A percentile compares a stretch with the other conserved stretches of the same genome.
phyloP scores from a whole-genome alignment of 306 rosid genomes.

The Acmispon strigosus region DNA sequence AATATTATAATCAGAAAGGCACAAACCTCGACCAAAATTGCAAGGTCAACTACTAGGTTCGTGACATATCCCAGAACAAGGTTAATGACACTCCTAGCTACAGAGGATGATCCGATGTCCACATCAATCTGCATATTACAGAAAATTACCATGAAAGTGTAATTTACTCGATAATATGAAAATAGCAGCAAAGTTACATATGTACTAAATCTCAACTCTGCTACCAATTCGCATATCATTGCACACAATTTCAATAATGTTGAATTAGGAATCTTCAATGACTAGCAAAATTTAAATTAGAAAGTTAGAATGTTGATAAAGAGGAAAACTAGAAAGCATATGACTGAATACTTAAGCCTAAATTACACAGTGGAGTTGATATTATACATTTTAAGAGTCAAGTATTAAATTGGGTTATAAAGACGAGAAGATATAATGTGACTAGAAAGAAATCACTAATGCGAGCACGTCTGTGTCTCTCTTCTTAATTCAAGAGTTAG shows the following conservation, averaged over 20 bases:
- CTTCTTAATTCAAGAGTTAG: background rate
- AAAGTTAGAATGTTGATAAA: background rate
- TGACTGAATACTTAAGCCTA: no score
- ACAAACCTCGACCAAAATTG: constrained; percentile 86
- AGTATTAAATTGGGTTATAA: background rate
- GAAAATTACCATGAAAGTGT: background rate
- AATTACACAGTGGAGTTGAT: background rate
- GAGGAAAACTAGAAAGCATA: no score
- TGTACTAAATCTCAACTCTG: constrained; percentile 2
- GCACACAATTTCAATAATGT: constrained; percentile 11
- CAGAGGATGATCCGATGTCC: constrained; percentile 96
- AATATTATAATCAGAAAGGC: constrained; percentile 15
- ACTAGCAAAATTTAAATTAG: constrained; percentile 8
- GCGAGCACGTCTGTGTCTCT: background rate
- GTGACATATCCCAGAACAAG: constrained; percentile 96
- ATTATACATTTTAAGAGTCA: background rate
- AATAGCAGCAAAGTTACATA: background rate
- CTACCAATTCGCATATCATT: constrained; percentile 6
- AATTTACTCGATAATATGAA: constrained; percentile 2
- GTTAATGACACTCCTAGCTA: constrained; percentile 82
- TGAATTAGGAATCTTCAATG: constrained; percentile 4
- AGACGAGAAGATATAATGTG: background rate
- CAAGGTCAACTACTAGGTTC: constrained; percentile 88
- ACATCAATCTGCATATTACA: constrained; percentile 76
- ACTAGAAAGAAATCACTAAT: background rate